phyloP scores from a whole-genome alignment of 2,329 filamentous ascomycete genomes.

The Gaeumannomyces tritici region DNA sequence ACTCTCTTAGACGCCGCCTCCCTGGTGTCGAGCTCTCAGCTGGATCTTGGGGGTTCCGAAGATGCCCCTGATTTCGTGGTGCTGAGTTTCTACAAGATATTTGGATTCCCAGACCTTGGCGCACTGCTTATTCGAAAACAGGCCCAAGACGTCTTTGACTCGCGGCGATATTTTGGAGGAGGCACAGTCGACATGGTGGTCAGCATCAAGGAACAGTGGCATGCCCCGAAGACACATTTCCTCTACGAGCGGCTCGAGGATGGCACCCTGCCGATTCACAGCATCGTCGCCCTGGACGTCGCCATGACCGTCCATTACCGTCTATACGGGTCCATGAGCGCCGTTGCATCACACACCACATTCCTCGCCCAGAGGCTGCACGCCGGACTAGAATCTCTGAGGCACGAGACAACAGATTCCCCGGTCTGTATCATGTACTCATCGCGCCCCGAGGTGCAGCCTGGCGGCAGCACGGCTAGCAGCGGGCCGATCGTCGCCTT shows the following conservation, averaged over 20 bases:
- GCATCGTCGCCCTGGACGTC: slow-evolving; percentile 69
- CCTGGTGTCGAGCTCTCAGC: slow-evolving; percentile 63
- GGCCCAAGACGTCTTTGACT: slow-evolving; percentile 52
- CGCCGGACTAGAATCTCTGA: slow-evolving; percentile 45
- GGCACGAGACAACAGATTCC: slow-evolving; percentile 35
- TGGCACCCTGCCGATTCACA: slow-evolving; percentile 85
- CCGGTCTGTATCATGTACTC: slow-evolving; percentile 60
- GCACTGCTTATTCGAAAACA: slow-evolving; percentile 72
- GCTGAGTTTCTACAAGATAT: slow-evolving; percentile 94
- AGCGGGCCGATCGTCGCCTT: slow-evolving; percentile 76
- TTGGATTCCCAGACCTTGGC: slow-evolving; percentile 88
- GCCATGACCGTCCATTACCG: slow-evolving; percentile 61
- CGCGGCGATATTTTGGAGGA: slow-evolving; percentile 79
- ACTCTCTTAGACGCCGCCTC: slow-evolving; percentile 80
- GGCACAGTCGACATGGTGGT: slow-evolving; percentile 90
- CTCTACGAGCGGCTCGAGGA: slow-evolving; percentile 83
- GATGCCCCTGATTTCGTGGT: slow-evolving; percentile 74
- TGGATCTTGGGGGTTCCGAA: slow-evolving; percentile 56
- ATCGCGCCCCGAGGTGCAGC: slow-evolving; percentile 11
- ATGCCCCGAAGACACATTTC: slow-evolving; percentile 61
- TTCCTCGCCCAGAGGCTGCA: slow-evolving; percentile 53
- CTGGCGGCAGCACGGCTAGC: slow-evolving; percentile 9
- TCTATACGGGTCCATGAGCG: slow-evolving; percentile 63
- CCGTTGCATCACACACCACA: slow-evolving; percentile 61
- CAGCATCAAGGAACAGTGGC: slow-evolving; percentile 70